These are phyloP conservation scores for Aspergillus uvarum DNA, from an alignment of 2,329 filamentous ascomycete genomes.

Conservation along the genomic window DNA sequence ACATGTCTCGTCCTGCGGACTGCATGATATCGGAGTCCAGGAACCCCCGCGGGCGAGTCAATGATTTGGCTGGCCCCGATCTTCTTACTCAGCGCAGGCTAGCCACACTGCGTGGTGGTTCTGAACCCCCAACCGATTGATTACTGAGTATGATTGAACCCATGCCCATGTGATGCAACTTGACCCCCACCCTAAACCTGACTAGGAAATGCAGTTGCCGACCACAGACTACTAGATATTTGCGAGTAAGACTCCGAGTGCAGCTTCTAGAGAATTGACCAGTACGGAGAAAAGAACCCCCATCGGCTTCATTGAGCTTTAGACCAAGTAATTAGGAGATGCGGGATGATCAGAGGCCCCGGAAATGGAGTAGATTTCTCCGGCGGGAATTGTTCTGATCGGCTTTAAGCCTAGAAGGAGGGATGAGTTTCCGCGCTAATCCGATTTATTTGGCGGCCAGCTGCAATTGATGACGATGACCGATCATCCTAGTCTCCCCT, in stretches of 20 bases:
- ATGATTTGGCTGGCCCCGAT: neutral
- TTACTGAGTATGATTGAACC: no score
- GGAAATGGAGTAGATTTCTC: constrained; percentile 6
- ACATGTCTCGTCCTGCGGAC: no score
- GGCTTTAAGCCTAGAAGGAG: neutral
- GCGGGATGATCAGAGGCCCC: constrained; percentile 6
- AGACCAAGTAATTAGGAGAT: neutral
- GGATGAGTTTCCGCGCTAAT: neutral
- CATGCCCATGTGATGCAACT: constrained; percentile 13
- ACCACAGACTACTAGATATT: neutral
- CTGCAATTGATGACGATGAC: no score
- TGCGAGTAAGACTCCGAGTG: no score
- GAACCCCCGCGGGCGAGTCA: neutral
- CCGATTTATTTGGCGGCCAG: no score
- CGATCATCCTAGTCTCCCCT: no score
- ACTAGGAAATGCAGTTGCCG: constrained; percentile 26
- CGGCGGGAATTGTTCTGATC: neutral
- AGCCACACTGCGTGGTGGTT: neutral
- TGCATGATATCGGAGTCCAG: no score
- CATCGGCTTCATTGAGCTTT: no score
- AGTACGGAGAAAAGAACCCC: no score
- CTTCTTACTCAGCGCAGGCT: constrained; percentile 1
- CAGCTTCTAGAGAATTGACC: no score
- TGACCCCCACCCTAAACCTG: constrained; percentile 34
- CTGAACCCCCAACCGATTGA: constrained; percentile 9